phyloP scores from a whole-genome alignment of 805 yeast species.

The Lipomyces starkeyi region DNA sequence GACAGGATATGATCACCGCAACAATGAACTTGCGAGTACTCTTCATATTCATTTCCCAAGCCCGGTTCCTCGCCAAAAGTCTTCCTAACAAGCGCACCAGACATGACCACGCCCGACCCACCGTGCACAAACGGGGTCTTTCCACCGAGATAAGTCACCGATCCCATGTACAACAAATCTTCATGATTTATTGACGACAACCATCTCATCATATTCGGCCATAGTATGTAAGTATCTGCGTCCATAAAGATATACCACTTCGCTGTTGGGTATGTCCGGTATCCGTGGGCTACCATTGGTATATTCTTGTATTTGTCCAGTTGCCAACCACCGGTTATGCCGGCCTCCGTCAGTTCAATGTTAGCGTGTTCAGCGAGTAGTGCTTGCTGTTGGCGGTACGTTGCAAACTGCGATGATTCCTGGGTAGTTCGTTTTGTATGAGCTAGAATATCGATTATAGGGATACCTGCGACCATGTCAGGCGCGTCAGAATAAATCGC shows the following conservation, averaged over 20 bases:
- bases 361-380: conserved; percentile 40
- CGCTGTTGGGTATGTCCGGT: conserved; percentile 39
- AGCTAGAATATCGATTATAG: conserved; percentile 45
- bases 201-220: conserved; percentile 42
- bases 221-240: conserved; percentile 39
- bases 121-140: conserved; percentile 47
- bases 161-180: conserved; percentile 45
- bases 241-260: conserved; percentile 45
- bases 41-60: conserved; percentile 36
- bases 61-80: conserved; percentile 40
- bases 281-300: conserved; percentile 49
- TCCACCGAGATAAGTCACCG: conserved; percentile 38
- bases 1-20: conserved; percentile 49
- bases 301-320: conserved; percentile 49
- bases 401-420: conserved; percentile 33
- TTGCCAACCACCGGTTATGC: conserved; percentile 44
- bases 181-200: conserved; percentile 41
- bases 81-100: conserved; percentile 44
- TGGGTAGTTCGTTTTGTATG: conserved; percentile 22
- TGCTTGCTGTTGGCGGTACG: conserved; percentile 42
- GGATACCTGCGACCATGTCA: conserved; percentile 44
- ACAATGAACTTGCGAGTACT: conserved; percentile 39
- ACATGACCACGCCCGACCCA: conserved; percentile 26
- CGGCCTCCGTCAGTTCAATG: conserved; percentile 30
- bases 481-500: conserved; percentile 48